These are phyloP conservation scores for Ophiostoma montium DNA, from an alignment of 2,329 filamentous ascomycete species.

Conservation along the genomic window DNA sequence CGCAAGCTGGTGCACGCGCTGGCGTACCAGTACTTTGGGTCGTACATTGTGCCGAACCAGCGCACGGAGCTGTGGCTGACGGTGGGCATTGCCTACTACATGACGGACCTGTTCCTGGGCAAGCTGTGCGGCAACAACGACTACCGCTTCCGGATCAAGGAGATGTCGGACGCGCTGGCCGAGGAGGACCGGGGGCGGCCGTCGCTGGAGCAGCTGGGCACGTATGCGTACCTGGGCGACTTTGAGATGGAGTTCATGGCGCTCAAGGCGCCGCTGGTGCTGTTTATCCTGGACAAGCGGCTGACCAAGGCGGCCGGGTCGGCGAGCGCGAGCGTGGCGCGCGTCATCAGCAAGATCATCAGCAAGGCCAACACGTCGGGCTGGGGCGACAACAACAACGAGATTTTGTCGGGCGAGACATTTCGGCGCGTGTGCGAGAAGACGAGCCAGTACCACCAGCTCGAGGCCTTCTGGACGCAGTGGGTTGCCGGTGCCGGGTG, in stretches of 20 bases:
- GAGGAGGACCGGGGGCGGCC: conserved; percentile 71
- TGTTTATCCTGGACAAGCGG: conserved; percentile 87
- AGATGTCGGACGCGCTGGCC: conserved; percentile 66
- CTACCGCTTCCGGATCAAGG: conserved; percentile 80
- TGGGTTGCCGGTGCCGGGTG: conserved; percentile 86
- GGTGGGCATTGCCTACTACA: conserved; percentile 82
- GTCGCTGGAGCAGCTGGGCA: conserved; percentile 67
- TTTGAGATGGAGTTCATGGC: conserved; percentile 85
- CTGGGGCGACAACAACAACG: conserved; percentile 40
- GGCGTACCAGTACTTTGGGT: conserved; percentile 85
- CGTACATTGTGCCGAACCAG: conserved; percentile 77
- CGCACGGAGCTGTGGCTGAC: conserved; percentile 77
- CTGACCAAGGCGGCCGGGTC: conserved; percentile 80
- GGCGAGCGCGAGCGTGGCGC: conserved; percentile 52
- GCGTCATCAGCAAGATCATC: conserved; percentile 76
- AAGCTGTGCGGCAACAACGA: conserved; percentile 89
- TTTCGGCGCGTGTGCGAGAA: conserved; percentile 82
- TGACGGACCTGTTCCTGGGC: conserved; percentile 87
- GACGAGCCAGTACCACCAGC: conserved; percentile 56
- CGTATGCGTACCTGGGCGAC: conserved; percentile 61
- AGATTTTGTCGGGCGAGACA: conserved; percentile 57
- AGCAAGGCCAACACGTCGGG: conserved; percentile 54
- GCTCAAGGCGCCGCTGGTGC: conserved; percentile 76
- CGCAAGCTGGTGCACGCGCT: conserved; percentile 69
- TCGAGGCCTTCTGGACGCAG: conserved; percentile 86